Base-by-base conservation (phyloP, 2,329 filamentous ascomycete species). In the Ophiocordyceps camponoti-floridani region DNA sequence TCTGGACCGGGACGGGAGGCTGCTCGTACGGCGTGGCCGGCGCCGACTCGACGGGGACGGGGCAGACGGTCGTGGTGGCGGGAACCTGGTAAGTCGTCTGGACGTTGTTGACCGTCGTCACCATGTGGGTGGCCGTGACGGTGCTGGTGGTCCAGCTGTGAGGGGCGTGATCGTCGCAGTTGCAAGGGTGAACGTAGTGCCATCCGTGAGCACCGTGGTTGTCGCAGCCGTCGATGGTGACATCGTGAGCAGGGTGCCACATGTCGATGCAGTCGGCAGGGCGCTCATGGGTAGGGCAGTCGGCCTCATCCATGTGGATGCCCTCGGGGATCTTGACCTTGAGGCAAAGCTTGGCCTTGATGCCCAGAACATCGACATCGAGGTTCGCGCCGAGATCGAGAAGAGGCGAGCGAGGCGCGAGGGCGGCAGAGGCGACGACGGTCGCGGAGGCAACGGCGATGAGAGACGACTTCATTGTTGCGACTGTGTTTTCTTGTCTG, bases 61-160 rank as follows among this genome's bases (percentile, higher is more conserved):
- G 65, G 61, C 64, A 68, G 52, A 69, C 56, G 47, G 65, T 67
- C 47, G 64, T 66, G 48, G 60, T 61, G 47, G 60, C 56, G 35
- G 62, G 54, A 46, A 64, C 54, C 47, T 55, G 56, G 44, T 64
- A 57, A 42, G 64, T 67, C 45, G 59, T 61, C 58, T 57, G 46
- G 16, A 45, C 55, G 61, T 50, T 49, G 51, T 53, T 49, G 51
- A 57, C 56, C 52, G 68, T 51, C 44, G 65, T 68, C 45, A 56
- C 57, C 43, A 58, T 54, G 38, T 56, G 53, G 18, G 64, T 66
- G 44, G 55, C 53, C 44, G 58, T 65, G 52, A 67, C 51, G 48
- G 64, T 68, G 56, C 60, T 64, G 35, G 62, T 66, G 26, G 58
- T 61, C 62, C 62, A 67, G 49, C 55, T 54, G 50, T 59, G 55